Conservation (phyloP, 306 rosid genomes). For the Inga oerstediana region DNA sequence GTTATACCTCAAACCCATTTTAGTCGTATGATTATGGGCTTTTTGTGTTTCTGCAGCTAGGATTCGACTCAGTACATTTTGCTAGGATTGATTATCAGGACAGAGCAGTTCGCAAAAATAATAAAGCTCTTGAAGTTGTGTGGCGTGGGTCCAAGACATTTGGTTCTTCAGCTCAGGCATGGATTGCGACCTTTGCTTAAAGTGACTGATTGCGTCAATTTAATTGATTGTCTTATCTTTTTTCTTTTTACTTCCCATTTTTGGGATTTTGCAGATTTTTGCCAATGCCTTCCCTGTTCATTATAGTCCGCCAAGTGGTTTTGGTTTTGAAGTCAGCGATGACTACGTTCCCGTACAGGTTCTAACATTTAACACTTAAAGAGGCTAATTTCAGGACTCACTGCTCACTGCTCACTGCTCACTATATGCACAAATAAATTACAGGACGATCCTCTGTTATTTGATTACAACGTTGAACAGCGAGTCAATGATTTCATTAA, state of each 20-base stretch:
- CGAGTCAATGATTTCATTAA: conserved; percentile 69
- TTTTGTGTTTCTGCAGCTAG: conserved; percentile 57
- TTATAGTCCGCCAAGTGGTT: conserved; percentile 72
- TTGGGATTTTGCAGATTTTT: conserved; percentile 59
- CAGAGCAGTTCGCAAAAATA: conserved; percentile 66
- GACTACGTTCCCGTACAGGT: conserved; percentile 70
- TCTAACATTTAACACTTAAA: background rate
- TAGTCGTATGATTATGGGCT: background rate
- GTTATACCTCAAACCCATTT: background rate
- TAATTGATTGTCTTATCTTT: background rate
- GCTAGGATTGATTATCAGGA: conserved; percentile 94
- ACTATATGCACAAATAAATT: conserved; percentile 27
- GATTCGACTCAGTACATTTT: conserved; percentile 92
- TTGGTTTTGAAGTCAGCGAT: conserved; percentile 65
- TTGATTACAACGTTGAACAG: conserved; percentile 61
- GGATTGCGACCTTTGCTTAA: conserved; percentile 8
- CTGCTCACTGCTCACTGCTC: background rate
- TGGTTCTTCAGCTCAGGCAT: conserved; percentile 85
- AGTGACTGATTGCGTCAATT: background rate
- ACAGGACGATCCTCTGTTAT: conserved; percentile 82
- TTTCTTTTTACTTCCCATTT: background rate
- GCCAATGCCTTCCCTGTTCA: conserved; percentile 80
- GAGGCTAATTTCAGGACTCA: background rate
- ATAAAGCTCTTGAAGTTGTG: conserved; percentile 86
- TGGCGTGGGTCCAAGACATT: conserved; percentile 90